Evolutionary conservation across 2,329 filamentous ascomycete genomes (phyloP), one percentile per base, ranked within the genome.

Genomic region (Thermomyces lanuginosus): DNA sequence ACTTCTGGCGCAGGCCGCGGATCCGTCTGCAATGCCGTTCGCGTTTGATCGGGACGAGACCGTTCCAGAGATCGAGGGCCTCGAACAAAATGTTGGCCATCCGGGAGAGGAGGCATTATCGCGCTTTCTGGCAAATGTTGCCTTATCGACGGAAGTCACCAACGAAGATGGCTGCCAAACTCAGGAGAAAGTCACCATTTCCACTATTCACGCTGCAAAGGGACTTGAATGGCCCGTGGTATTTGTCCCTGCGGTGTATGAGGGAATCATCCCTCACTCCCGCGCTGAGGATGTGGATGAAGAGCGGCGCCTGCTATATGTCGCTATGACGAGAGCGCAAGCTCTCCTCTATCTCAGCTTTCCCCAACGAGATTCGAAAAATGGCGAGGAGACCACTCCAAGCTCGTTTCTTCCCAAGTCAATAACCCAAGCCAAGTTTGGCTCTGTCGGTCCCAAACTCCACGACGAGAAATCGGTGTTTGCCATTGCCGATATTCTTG

Each of bases 201-300:
- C 83, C 4, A 98, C 86, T 0, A 93, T 98, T 7, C 86, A 98
- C 47, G 83, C 84, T 0, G 82, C 86, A 2, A 98, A 98, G 51
- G 86, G 86, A 3, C 63, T 98, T 1, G 86, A 98, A 49, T 98
- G 89, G 89, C 86, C 86, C 0, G 66, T 92, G 1, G 82, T 95
- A 1, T 95, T 95, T 48, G 73, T 95, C 9, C 84, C 89, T 4
- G 80, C 79, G 1, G 76, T 82, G 14, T 92, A 92, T 45, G 72
- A 83, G 24, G 89, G 86, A 1, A 86, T 77, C 2, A 91, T 95
- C 32, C 86, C 86, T 4, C 86, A 95, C 48, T 76, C 75, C 2
- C 68, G 84, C 39, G 69, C 83, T 1, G 84, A 93, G 23, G 81
- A 95, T 45, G 63, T 66, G 3, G 76, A 86, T 30, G 86, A 98